Conservation (phyloP, 2,329 filamentous ascomycete species). For the Aureobasidium sp. region DNA sequence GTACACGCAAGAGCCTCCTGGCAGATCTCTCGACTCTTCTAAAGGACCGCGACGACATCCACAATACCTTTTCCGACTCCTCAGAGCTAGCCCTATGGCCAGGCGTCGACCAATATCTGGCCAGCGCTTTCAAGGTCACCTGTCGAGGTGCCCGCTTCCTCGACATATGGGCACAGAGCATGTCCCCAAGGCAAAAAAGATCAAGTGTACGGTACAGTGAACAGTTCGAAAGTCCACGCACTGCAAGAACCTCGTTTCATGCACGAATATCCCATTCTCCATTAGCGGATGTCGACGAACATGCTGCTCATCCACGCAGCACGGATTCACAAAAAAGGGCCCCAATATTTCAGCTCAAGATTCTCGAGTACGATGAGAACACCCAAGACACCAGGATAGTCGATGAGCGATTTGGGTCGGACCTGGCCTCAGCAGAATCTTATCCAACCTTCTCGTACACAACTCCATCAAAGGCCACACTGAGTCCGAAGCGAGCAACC, state of each 20-base stretch:
- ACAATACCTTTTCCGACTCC: slow-evolving; percentile 59
- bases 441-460: neutral
- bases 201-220: neutral
- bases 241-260: neutral
- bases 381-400: neutral
- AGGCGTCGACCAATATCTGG: slow-evolving; percentile 83
- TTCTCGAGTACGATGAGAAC: neutral
- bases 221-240: neutral
- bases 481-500: neutral
- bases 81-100: slow-evolving; percentile 56
- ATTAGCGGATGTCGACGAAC: slow-evolving; percentile 34
- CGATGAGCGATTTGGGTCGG: neutral
- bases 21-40: slow-evolving; percentile 86
- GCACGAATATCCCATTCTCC: neutral
- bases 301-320: neutral
- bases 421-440: neutral
- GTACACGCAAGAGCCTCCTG: slow-evolving; percentile 77
- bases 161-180: slow-evolving; percentile 65
- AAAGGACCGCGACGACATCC: slow-evolving; percentile 78
- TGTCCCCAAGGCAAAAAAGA: neutral
- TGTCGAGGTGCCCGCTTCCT: slow-evolving; percentile 83
- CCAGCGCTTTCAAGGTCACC: slow-evolving; percentile 92
- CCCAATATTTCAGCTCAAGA: neutral
- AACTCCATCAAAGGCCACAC: neutral
- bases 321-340: neutral